Base-by-base conservation (phyloP, 140 eudicot species). In the Erigeron philadelphicus region DNA sequence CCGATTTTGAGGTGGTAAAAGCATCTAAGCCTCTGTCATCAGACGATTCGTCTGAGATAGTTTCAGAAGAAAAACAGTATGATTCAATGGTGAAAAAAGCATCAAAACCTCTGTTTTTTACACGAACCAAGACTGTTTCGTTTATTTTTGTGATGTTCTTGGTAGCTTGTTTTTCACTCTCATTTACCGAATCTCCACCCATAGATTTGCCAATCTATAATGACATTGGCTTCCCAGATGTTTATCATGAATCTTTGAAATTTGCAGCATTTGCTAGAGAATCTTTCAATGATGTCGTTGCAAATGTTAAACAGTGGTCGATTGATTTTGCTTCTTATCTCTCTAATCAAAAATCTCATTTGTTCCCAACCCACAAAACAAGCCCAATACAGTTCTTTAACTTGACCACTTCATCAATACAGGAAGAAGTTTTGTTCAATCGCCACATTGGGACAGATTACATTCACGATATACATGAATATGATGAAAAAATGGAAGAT, bases 81-180 rank as follows among this genome's bases (percentile, higher is more conserved):
- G 86, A 70, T 61, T 77, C 81, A 5, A 17, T 17, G 0, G 60
- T 44, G 25, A 55, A 60, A 62, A 74, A 2, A 2, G 68, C 69
- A 61, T 66, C 78, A n/a, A 83, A 77, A n/a, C 58, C 79, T 8
- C 13, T 69, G 75, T 53, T 66, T 47, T 31, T 80, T 46, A 69
- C 73, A 46, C 74, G 74, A 53, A 81, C 80, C 25, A 83, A 72
- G 67, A 75, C 75, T 18, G 66, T 81, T 53, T 75, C 78, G 17
- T 50, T 86, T 25, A 35, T 91, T 70, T 55, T 84, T 7, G 18
- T 71, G 76, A 50, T 91, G 50, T 70, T 88, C 13, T 0, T 86
- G 23, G 54, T 84, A 10, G 95, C 84, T 11, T 80, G 76, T 70
- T 64, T 73, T 16, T 81, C 87, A 2, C 13, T 88, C 23, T 79